Percentiles rank a stretch among this genome's conserved stretches.
These are phyloP conservation scores for Lentinula detonsa DNA, from an alignment of 768 basidiomycete genomes.

Conservation along the genomic window DNA sequence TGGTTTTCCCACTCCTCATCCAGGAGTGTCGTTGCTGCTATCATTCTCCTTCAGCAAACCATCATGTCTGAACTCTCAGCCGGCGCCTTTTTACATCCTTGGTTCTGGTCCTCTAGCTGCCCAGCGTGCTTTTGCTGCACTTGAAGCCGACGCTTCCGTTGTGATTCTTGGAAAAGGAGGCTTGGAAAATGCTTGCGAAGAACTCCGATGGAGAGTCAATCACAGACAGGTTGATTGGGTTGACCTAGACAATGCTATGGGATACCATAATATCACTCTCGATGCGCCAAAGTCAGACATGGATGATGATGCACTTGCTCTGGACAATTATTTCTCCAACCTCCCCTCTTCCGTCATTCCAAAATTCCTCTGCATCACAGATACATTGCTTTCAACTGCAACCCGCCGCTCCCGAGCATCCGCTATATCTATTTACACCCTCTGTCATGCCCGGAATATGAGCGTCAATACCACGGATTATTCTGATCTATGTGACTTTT, in stretches of 20 bases:
- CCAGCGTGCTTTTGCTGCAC: conserved; percentile 71
- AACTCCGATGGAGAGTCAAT: conserved; percentile 59
- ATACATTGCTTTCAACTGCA: conserved; percentile 48
- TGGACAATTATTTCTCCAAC: conserved; percentile 42
- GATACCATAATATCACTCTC: conserved; percentile 26
- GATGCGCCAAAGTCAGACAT: conserved; percentile 3
- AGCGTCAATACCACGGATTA: conserved; percentile 86
- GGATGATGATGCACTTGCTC: conserved; percentile 34
- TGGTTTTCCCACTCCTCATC: conserved; percentile 33
- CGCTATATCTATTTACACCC: conserved; percentile 48
- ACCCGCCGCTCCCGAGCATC: conserved; percentile 43
- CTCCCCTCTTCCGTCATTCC: conserved; percentile 9
- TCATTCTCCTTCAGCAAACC: conserved; percentile 57
- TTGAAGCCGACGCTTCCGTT: conserved; percentile 75
- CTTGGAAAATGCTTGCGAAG: conserved; percentile 49
- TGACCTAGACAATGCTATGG: conserved; percentile 39
- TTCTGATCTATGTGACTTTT: conserved; percentile 83
- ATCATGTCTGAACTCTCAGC: background rate
- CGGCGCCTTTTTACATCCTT: conserved; percentile 50
- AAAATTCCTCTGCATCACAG: conserved; percentile 72
- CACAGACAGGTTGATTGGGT: conserved; percentile 51
- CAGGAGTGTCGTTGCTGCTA: conserved; percentile 73
- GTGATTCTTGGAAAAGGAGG: conserved; percentile 55
- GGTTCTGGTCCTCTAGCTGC: conserved; percentile 81
- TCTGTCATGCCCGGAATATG: conserved; percentile 55